phyloP scores from a whole-genome alignment of 164 flowering plant species.

The Liquidambar formosana region DNA sequence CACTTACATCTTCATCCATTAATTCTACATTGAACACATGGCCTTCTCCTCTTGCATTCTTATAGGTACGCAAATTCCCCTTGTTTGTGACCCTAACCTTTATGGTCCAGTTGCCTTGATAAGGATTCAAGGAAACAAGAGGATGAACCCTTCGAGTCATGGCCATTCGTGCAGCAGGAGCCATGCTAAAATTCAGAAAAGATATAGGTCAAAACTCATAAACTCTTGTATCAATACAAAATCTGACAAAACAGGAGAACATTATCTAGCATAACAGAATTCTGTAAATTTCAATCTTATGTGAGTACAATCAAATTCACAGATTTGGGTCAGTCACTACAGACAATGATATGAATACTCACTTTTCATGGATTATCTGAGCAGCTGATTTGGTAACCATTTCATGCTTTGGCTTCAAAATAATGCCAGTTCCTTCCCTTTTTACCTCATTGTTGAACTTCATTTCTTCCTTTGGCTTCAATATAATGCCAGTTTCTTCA shows the following conservation, averaged over 20 bases:
- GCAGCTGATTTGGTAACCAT: slow-evolving; percentile 75
- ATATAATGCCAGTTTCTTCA: slow-evolving; percentile 32
- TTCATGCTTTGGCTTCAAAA: slow-evolving; percentile 84
- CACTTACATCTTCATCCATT: slow-evolving; percentile 93
- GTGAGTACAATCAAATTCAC: background rate
- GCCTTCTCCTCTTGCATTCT: slow-evolving; percentile 70
- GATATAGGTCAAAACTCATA: background rate
- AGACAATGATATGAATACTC: slow-evolving; percentile 24
- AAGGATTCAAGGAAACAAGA: slow-evolving; percentile 87
- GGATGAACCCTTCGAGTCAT: slow-evolving; percentile 91
- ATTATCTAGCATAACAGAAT: no score
- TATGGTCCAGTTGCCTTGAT: slow-evolving; percentile 93
- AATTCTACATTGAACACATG: slow-evolving; percentile 90
- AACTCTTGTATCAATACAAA: no score
- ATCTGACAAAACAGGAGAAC: no score
- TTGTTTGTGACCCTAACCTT: slow-evolving; percentile 69
- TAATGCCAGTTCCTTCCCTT: slow-evolving; percentile 40
- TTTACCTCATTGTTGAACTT: slow-evolving; percentile 20
- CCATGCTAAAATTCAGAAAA: slow-evolving; percentile 45
- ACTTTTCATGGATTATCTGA: slow-evolving; percentile 89
- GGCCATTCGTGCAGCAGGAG: slow-evolving; percentile 88
- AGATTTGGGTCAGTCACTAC: background rate
- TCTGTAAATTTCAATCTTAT: no score
- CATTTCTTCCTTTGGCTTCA: slow-evolving; percentile 35
- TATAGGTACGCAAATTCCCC: slow-evolving; percentile 44